Percentiles rank a stretch among this genome's conserved stretches.
Evolutionary conservation across 768 basidiomycete species (phyloP).

Genomic region (Termitomyces sp.): DNA sequence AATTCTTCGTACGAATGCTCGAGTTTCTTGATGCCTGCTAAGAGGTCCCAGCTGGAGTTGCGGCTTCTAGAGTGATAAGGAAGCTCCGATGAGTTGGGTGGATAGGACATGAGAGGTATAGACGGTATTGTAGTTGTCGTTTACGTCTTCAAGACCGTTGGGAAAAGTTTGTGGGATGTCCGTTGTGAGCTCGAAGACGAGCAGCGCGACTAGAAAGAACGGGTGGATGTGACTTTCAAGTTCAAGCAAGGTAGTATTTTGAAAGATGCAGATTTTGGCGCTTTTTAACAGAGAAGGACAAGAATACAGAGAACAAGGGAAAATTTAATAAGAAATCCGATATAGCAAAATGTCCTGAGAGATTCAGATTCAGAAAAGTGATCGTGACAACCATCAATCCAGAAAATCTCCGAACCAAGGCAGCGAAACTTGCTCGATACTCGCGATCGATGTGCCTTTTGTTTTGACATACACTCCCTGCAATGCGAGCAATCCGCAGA

Average conservation of each 20-base stretch:
- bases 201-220: not conserved
- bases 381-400: not conserved
- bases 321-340: not conserved
- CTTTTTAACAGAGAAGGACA: not conserved
- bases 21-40: slow-evolving; percentile 43
- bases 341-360: not conserved
- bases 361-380: not conserved
- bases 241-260: not conserved
- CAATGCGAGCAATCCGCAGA: not conserved
- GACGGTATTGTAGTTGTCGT: not conserved
- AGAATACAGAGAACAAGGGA: not conserved
- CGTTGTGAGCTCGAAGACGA: slow-evolving; percentile 1
- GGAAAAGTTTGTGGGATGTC: slow-evolving; percentile 1
- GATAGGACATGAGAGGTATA: slow-evolving; percentile 12
- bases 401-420: not conserved
- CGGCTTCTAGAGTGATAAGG: slow-evolving; percentile 15
- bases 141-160: not conserved
- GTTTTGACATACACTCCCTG: not conserved
- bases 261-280: not conserved
- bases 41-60: slow-evolving; percentile 46
- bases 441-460: too few species aligned
- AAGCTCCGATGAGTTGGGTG: not conserved
- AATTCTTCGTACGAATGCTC: slow-evolving; percentile 57
- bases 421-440: not conserved
- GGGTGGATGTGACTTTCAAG: not conserved